Conservation (phyloP, 495 filamentous ascomycete genomes). For the Xylaria telfairii region DNA sequence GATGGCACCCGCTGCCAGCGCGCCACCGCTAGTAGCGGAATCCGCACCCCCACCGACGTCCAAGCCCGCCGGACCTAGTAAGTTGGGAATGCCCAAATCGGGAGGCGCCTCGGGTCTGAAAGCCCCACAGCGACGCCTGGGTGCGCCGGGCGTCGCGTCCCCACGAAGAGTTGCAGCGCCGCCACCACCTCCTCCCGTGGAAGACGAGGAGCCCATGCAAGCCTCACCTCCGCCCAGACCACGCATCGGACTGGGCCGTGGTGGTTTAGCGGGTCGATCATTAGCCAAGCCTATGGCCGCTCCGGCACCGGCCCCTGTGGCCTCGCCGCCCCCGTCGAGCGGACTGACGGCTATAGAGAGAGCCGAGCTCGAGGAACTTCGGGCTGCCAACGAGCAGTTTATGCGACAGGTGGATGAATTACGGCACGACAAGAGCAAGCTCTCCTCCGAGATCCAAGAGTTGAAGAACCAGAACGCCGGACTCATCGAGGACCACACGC, state of each 20-base stretch:
- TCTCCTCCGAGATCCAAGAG: constrained; percentile 81
- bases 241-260: constrained; percentile 72
- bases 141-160: constrained; percentile 62
- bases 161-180: constrained; percentile 69
- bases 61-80: constrained; percentile 52
- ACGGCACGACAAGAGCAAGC: constrained; percentile 72
- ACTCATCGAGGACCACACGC: constrained; percentile 95
- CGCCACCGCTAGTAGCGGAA: constrained; percentile 52
- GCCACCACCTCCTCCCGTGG: constrained; percentile 51
- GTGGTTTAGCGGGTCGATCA: constrained; percentile 84
- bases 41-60: constrained; percentile 53
- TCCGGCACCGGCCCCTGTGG: constrained; percentile 43
- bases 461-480: constrained; percentile 95
- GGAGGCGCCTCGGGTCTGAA: constrained; percentile 72
- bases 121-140: constrained; percentile 67
- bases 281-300: constrained; percentile 74
- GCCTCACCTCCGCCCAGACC: constrained; percentile 66
- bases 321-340: constrained; percentile 57
- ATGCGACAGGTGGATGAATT: constrained; percentile 75
- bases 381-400: constrained; percentile 79
- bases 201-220: constrained; percentile 65
- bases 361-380: constrained; percentile 88
- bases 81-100: constrained; percentile 68
- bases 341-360: constrained; percentile 76
- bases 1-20: constrained; percentile 48